Evolutionary conservation across 139 green algal species (phyloP).

Genomic region (Chlamydomonas incerta): DNA sequence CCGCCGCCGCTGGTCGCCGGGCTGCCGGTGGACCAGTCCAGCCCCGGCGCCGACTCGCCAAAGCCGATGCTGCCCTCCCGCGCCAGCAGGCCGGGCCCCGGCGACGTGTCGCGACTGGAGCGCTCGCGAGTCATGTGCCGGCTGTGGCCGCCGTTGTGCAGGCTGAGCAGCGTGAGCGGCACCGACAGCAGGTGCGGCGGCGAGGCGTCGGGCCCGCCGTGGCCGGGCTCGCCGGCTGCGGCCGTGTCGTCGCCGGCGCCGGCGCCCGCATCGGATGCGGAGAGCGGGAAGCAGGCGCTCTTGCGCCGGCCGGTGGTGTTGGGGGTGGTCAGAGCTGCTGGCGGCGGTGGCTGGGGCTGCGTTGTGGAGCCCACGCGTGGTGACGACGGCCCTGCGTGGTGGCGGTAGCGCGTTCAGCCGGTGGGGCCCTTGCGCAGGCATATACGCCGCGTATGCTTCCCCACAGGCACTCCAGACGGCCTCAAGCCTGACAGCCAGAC

Average conservation of each 20-base stretch:
- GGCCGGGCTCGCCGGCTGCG: neutral
- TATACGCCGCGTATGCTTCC: too few species aligned
- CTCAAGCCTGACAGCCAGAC: too few species aligned
- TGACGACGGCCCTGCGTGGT: neutral
- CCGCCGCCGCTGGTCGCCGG: too few species aligned
- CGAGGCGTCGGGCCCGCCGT: neutral
- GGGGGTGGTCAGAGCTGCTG: too few species aligned
- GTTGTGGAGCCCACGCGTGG: neutral
- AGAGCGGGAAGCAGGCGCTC: neutral
- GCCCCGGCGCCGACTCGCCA: neutral
- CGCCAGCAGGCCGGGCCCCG: neutral
- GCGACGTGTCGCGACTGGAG: neutral
- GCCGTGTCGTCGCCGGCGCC: neutral
- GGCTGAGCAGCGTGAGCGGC: constrained; percentile 14
- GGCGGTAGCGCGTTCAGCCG: too few species aligned
- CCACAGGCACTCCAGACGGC: too few species aligned
- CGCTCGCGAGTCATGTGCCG: neutral
- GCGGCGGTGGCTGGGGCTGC: too few species aligned
- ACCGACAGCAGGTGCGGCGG: neutral
- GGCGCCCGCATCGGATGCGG: too few species aligned
- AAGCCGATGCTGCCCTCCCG: constrained; percentile 10
- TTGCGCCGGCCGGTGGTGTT: too few species aligned
- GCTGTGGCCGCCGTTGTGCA: constrained; percentile 18
- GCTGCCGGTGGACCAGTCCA: neutral
- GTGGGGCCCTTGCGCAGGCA: too few species aligned